Evolutionary conservation across 495 filamentous ascomycete genomes (phyloP).

Genomic region (Cudoniella acicularis): DNA sequence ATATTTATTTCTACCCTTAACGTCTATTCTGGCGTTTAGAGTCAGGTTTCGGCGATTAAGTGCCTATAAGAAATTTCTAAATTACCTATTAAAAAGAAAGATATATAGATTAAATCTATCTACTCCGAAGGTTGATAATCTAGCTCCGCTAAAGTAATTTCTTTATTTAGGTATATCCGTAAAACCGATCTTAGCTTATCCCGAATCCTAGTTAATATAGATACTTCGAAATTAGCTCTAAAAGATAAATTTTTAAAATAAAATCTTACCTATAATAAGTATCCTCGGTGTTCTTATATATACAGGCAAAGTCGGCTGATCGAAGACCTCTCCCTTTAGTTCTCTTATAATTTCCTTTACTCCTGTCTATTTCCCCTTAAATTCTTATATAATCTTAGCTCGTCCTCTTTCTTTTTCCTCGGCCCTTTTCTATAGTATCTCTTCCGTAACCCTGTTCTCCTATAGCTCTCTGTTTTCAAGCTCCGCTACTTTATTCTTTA

Average conservation of each 20-base stretch:
- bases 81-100: background rate
- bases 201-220: slow-evolving; percentile 5
- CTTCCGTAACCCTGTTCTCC: background rate
- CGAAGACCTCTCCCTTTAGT: background rate
- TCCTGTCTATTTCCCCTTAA: too few species aligned
- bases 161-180: slow-evolving; percentile 8
- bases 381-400: slow-evolving; percentile 3
- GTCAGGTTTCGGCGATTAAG: background rate
- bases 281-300: slow-evolving; percentile 12
- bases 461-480: slow-evolving; percentile 5
- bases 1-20: background rate
- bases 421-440: slow-evolving; percentile 9
- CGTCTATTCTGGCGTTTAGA: background rate
- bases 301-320: background rate
- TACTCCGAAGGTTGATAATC: slow-evolving; percentile 11
- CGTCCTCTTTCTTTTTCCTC: slow-evolving; percentile 6
- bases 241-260: background rate
- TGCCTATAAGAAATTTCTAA: too few species aligned
- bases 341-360: too few species aligned
- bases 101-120: background rate
- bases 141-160: slow-evolving; percentile 13
- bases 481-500: slow-evolving; percentile 4
- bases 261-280: slow-evolving; percentile 12
- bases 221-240: slow-evolving; percentile 7
- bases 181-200: slow-evolving; percentile 6